These are phyloP conservation scores for Populus simonii DNA, from an alignment of 345 rosid species.

Conservation along the genomic window DNA sequence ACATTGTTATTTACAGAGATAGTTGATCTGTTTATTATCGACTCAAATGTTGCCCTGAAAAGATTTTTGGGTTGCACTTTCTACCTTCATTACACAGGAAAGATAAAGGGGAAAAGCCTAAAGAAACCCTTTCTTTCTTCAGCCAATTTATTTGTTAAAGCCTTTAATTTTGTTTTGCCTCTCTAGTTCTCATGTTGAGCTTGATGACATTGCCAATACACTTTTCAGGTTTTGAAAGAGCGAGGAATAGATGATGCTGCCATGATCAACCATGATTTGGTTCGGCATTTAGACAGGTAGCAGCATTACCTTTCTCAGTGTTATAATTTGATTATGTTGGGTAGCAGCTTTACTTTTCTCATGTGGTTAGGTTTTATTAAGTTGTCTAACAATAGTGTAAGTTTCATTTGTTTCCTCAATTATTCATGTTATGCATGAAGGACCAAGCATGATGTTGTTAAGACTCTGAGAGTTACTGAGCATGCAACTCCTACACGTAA, in stretches of 20 bases:
- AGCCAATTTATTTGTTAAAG: not conserved
- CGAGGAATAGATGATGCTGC: slow-evolving; percentile 53
- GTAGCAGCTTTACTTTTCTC: not conserved
- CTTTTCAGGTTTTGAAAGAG: slow-evolving; percentile 64
- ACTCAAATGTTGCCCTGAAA: not conserved
- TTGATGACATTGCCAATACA: slow-evolving; percentile 2
- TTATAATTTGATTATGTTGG: not conserved
- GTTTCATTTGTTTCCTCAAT: not conserved
- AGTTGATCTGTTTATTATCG: not conserved
- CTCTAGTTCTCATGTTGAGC: not conserved
- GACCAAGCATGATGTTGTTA: slow-evolving; percentile 36
- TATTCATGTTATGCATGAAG: slow-evolving; percentile 29
- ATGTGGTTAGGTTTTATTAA: not conserved
- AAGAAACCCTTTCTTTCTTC: not conserved
- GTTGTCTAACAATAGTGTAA: not conserved
- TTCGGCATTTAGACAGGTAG: slow-evolving; percentile 56
- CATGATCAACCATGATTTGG: slow-evolving; percentile 37
- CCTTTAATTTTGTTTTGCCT: not conserved
- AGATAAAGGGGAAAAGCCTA: not conserved
- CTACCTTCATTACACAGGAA: not conserved
- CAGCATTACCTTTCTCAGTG: not conserved
- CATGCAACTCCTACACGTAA: slow-evolving; percentile 28
- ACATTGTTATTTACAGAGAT: not conserved
- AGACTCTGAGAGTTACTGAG: slow-evolving; percentile 45
- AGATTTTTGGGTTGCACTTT: not conserved